A percentile compares a stretch with the other conserved stretches of the same genome.
These are phyloP conservation scores for Cladosporium cucumerinum DNA, from an alignment of 2,329 filamentous ascomycete species.

Conservation along the genomic window DNA sequence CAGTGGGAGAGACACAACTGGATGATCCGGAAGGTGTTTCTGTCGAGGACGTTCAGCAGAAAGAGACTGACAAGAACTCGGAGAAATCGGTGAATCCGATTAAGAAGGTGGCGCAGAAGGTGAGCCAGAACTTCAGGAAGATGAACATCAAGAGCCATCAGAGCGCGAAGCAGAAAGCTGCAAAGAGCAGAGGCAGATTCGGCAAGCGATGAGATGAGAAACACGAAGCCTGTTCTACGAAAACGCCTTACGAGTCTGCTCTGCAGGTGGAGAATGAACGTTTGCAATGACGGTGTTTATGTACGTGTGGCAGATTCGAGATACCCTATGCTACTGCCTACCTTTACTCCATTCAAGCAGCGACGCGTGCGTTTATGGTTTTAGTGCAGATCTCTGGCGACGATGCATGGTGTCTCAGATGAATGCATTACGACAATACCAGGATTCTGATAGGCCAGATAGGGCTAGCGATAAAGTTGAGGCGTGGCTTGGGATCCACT, in stretches of 20 bases:
- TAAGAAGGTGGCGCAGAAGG: conserved; percentile 42
- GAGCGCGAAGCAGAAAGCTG: conserved; percentile 34
- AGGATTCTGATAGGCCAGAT: background rate
- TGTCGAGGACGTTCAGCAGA: background rate
- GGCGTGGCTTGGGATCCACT: background rate
- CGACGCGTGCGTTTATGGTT: background rate
- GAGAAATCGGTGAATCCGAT: conserved; percentile 19
- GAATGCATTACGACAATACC: background rate
- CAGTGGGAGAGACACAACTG: conserved; percentile 24
- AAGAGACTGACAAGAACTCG: background rate
- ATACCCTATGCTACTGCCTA: background rate
- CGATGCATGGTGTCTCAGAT: background rate
- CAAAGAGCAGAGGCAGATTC: conserved; percentile 39
- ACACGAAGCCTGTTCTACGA: background rate
- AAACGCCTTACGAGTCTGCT: background rate
- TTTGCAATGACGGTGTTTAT: background rate
- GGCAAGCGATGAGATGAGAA: conserved; percentile 24
- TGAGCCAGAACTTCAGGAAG: conserved; percentile 47
- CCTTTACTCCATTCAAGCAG: background rate
- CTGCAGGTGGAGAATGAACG: too few relatives aligned
- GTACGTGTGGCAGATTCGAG: background rate
- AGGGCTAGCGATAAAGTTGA: background rate
- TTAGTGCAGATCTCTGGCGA: background rate
- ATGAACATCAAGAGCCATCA: conserved; percentile 53
- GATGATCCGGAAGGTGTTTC: background rate